These are phyloP conservation scores for Fusarium transvaalense DNA, from an alignment of 2,329 filamentous ascomycete species.

Conservation along the genomic window DNA sequence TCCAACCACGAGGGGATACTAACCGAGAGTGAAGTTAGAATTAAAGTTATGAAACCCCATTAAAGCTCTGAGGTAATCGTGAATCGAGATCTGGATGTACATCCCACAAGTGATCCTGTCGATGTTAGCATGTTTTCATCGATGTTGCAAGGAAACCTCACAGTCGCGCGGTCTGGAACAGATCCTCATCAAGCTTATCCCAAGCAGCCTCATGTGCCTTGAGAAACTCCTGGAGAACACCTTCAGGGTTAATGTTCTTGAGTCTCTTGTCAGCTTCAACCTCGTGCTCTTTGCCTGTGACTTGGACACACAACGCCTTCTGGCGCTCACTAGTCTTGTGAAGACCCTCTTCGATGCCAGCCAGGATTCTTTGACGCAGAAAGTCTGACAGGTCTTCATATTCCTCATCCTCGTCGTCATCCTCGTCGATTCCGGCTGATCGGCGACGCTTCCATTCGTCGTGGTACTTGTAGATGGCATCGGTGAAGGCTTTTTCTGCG, in stretches of 20 bases:
- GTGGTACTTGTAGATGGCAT: not conserved
- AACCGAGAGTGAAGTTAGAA: conserved; percentile 67
- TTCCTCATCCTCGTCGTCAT: not conserved
- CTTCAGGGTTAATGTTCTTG: not conserved
- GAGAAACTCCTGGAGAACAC: not conserved
- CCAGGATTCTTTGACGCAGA: not conserved
- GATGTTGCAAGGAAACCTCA: not conserved
- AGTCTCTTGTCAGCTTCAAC: not conserved
- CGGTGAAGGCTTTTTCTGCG: not conserved
- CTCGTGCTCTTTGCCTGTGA: not conserved
- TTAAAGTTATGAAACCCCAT: conserved; percentile 65
- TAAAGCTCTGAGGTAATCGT: conserved; percentile 57
- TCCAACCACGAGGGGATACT: not conserved
- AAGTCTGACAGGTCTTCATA: not conserved
- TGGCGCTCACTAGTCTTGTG: not conserved
- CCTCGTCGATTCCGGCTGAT: conserved; percentile 3
- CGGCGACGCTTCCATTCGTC: not conserved
- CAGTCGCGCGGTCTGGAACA: conserved; percentile 15
- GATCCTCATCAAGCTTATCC: conserved; percentile 9
- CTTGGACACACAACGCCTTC: not conserved
- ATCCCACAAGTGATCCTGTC: conserved; percentile 64
- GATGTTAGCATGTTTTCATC: not conserved
- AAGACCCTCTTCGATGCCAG: conserved; percentile 1
- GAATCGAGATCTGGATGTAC: conserved; percentile 64
- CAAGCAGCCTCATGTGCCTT: conserved; percentile 11